Conservation (phyloP, 805 yeast species). For the Candida insectorum region DNA sequence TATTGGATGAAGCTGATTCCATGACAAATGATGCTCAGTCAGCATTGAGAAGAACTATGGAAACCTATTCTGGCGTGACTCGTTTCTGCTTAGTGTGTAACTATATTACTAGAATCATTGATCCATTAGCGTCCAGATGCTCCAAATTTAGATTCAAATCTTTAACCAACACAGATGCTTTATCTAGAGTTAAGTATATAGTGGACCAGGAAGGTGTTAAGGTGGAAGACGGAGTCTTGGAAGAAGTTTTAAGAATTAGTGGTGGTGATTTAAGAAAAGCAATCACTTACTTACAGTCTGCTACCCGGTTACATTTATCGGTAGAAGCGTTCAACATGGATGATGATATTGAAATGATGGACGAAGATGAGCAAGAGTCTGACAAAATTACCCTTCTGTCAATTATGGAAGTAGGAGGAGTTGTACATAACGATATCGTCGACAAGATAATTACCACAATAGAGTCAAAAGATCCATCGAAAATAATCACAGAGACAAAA, state of each 20-base stretch:
- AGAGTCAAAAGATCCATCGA: conserved; percentile 20
- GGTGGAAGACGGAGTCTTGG: conserved; percentile 49
- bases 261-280: conserved; percentile 93
- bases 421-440: conserved; percentile 53
- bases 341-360: conserved; percentile 23
- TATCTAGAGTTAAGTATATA: conserved; percentile 62
- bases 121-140: conserved; percentile 94
- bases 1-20: conserved; percentile 93
- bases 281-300: conserved; percentile 84
- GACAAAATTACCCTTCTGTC: conserved; percentile 39
- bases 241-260: conserved; percentile 65
- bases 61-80: conserved; percentile 79
- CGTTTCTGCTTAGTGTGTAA: conserved; percentile 94
- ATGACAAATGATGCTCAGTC: conserved; percentile 97
- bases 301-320: conserved; percentile 36
- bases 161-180: conserved; percentile 67
- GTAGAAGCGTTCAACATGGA: conserved; percentile 5
- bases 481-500: conserved; percentile 43
- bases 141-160: conserved; percentile 89
- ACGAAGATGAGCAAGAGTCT: conserved; percentile 12
- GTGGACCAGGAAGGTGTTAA: conserved; percentile 38
- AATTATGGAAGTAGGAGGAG: conserved; percentile 74
- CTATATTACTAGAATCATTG: conserved; percentile 93
- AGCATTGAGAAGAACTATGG: conserved; percentile 86
- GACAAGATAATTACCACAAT: conserved; percentile 35